These are phyloP conservation scores for Pythium pyrilobum DNA, from an alignment of 352 stramenopile species.

Conservation along the genomic window DNA sequence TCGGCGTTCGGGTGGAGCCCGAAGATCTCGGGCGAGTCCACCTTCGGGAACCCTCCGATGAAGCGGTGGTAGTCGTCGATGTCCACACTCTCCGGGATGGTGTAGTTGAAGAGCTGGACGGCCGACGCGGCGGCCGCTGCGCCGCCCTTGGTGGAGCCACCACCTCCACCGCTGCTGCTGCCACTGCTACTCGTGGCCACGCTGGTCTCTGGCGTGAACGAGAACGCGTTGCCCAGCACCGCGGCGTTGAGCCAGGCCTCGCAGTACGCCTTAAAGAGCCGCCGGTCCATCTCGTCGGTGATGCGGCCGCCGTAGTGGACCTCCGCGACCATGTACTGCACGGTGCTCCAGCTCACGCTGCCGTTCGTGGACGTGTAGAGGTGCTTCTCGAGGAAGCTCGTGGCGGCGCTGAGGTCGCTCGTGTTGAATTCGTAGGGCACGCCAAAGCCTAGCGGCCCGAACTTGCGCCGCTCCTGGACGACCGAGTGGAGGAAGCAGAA, in stretches of 20 bases:
- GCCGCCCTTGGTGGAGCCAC: background rate
- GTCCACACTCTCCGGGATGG: conserved; percentile 28
- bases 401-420: conserved; percentile 53
- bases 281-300: conserved; percentile 72
- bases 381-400: conserved; percentile 70
- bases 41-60: conserved; percentile 52
- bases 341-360: conserved; percentile 50
- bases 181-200: conserved; percentile 19
- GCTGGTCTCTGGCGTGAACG: conserved; percentile 59
- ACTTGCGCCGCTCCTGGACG: conserved; percentile 72
- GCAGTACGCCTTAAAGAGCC: conserved; percentile 68
- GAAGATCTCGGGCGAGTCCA: conserved; percentile 81
- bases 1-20: conserved; percentile 76
- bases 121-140: background rate
- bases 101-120: conserved; percentile 43
- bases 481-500: conserved; percentile 80
- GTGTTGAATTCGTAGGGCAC: conserved; percentile 82
- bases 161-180: conserved; percentile 4
- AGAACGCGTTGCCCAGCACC: conserved; percentile 50
- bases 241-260: conserved; percentile 69
- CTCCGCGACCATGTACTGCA: conserved; percentile 82
- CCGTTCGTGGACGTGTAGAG: conserved; percentile 44
- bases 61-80: conserved; percentile 67
- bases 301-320: conserved; percentile 81
- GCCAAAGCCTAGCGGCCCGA: conserved; percentile 61